phyloP scores from a whole-genome alignment of 2,329 filamentous ascomycete species.

The Aspergillus alliaceus region DNA sequence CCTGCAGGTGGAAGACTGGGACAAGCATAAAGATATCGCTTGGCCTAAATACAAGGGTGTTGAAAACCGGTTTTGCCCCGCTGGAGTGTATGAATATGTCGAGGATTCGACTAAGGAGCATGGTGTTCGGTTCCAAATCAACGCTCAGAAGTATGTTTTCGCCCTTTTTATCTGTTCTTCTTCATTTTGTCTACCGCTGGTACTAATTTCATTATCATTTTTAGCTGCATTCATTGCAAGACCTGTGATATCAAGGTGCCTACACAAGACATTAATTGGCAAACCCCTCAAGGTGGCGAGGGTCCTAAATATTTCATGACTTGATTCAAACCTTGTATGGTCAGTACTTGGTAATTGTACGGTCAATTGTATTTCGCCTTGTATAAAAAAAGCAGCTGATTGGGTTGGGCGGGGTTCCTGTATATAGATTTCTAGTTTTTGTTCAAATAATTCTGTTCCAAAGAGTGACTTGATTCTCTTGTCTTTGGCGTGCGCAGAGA shows the following conservation, averaged over 20 bases:
- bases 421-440: conserved; percentile 9
- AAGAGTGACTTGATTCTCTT: background rate
- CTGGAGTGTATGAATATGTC: conserved; percentile 96
- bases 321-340: conserved; percentile 21
- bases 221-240: conserved; percentile 97
- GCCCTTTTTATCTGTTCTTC: background rate
- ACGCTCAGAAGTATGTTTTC: conserved; percentile 76
- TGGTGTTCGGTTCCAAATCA: conserved; percentile 96
- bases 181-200: background rate
- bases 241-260: conserved; percentile 99
- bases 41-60: conserved; percentile 88
- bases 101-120: conserved; percentile 84
- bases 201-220: conserved; percentile 20
- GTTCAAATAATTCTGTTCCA: background rate
- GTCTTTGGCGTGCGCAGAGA: background rate
- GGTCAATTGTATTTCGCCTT: background rate
- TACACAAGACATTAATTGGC: conserved; percentile 95
- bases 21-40: conserved; percentile 77
- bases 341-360: background rate
- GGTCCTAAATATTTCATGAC: conserved; percentile 67
- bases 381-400: conserved; percentile 7
- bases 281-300: conserved; percentile 88
- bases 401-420: background rate
- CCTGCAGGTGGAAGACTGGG: conserved; percentile 92
- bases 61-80: conserved; percentile 95